Percentiles rank a stretch among this genome's conserved stretches.
These are phyloP conservation scores for Scedosporium minutisporum DNA, from an alignment of 2,329 filamentous ascomycete species.

Conservation along the genomic window DNA sequence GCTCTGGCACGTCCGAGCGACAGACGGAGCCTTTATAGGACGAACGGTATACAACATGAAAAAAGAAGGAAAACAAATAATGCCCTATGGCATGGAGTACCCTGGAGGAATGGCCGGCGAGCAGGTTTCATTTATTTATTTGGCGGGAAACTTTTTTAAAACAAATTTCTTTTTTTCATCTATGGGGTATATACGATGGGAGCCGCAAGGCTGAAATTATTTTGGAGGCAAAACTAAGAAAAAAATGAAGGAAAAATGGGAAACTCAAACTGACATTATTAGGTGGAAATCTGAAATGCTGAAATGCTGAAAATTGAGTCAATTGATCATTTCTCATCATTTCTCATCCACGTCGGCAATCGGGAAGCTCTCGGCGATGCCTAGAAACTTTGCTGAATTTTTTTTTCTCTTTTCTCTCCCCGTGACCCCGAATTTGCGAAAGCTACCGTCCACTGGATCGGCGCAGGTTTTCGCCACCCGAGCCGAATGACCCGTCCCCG, in stretches of 20 bases:
- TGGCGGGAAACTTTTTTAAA: background rate
- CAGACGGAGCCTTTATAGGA: too few species aligned
- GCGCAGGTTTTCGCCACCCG: too few species aligned
- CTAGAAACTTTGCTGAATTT: background rate
- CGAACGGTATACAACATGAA: too few species aligned
- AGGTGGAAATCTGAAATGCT: background rate
- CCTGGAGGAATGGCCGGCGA: too few species aligned
- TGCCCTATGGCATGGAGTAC: too few species aligned
- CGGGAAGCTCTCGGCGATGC: background rate
- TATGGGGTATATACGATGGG: background rate
- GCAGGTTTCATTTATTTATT: background rate
- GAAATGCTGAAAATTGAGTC: background rate
- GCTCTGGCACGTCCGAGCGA: too few species aligned
- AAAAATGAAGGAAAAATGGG: background rate
- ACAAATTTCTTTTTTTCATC: background rate
- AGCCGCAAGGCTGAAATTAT: conserved; percentile 1
- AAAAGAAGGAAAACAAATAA: too few species aligned
- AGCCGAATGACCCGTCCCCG: too few species aligned
- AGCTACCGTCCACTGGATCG: too few species aligned
- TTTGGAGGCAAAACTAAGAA: conserved; percentile 1
- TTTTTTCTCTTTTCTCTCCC: background rate
- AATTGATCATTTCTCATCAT: background rate
- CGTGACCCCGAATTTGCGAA: background rate
- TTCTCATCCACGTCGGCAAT: background rate
- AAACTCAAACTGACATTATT: background rate